Base-by-base conservation (phyloP, 768 basidiomycete species). In the Boletus rubescentipes region DNA sequence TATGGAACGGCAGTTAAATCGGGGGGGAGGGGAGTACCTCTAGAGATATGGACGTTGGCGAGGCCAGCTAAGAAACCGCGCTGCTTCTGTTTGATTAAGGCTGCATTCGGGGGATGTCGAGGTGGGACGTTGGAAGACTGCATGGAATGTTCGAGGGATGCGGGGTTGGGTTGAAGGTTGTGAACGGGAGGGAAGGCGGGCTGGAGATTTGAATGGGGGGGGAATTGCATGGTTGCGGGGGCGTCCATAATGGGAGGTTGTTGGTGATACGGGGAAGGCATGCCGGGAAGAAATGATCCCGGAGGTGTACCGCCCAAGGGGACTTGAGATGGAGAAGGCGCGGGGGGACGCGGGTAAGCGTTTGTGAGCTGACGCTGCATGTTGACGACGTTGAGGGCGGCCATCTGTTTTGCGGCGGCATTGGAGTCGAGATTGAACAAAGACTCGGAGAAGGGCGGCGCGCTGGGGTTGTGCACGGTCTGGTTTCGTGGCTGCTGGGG, bases 341-440 rank as follows among this genome's bases (percentile, higher is more conserved):
- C 70, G 59, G 68, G 69, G 60, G 57, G 72, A 55, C 75, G 78
- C 59, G 80, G 82, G 64, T 80, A 81, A 55, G 77, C 73, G 60
- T 81, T 79, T 72, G 84, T 77, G 65, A 82, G 80, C 61, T 82
- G 77, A 16, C 69, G 67, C 50, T 67, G 69, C 51, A 64, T 60
- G 61, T 77, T 83, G 45, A 77, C 85, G 49, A 80, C 84, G 62
- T 77, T 84, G 60, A 91, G 81, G 10, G 86, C 86, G 30, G 87
- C 86, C 82, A 91, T 87, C 73, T 92, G 90, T 70, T 91, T 92
- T 54, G 86, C 86, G 46, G 79, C 83, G 41, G 83, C 77, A 46
- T 79, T 77, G 54, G 86, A 75, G 70, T 91, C 87, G 59, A 89
- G 76, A 40, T 68, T 77, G 74, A 82, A 81, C 49, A 74, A 65